These are phyloP conservation scores for Trichosporon sp. DNA, from an alignment of 1,284 basidiomycete species.

Conservation along the genomic window DNA sequence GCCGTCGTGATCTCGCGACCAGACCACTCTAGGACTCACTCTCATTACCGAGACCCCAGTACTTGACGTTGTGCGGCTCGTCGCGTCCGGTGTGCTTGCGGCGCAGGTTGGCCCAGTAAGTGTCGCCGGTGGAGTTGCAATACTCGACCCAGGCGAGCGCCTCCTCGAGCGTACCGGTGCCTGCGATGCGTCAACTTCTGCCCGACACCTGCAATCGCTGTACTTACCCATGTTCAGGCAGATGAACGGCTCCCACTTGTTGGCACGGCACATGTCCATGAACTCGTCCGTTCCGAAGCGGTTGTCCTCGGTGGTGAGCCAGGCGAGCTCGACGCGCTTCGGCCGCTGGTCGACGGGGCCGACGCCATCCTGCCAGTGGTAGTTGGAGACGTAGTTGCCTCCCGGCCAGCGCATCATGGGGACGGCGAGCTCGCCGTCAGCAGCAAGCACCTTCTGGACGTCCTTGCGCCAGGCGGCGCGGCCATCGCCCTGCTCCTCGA, in stretches of 20 bases:
- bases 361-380: conserved; percentile 63
- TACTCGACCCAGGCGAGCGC: conserved; percentile 63
- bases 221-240: conserved; percentile 52
- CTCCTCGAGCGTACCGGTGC: conserved; percentile 60
- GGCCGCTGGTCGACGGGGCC: conserved; percentile 57
- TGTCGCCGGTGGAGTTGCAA: conserved; percentile 54
- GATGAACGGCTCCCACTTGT: conserved; percentile 56
- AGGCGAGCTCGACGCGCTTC: conserved; percentile 58
- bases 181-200: conserved; percentile 23
- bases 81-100: conserved; percentile 57
- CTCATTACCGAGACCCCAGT: conserved; percentile 50
- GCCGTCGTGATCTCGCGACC: not conserved
- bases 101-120: conserved; percentile 56
- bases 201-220: not conserved
- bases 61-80: conserved; percentile 57
- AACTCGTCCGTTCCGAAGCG: conserved; percentile 59
- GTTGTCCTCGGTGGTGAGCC: conserved; percentile 61
- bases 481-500: conserved; percentile 34
- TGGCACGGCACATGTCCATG: conserved; percentile 32
- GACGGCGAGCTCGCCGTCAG: conserved; percentile 53
- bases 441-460: conserved; percentile 55
- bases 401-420: conserved; percentile 60
- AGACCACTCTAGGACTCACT: conserved; percentile 24
- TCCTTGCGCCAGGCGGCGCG: conserved; percentile 57
- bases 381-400: conserved; percentile 54